Evolutionary conservation across 805 yeast species (phyloP).

Genomic region (Yarrowia yakushimensis): DNA sequence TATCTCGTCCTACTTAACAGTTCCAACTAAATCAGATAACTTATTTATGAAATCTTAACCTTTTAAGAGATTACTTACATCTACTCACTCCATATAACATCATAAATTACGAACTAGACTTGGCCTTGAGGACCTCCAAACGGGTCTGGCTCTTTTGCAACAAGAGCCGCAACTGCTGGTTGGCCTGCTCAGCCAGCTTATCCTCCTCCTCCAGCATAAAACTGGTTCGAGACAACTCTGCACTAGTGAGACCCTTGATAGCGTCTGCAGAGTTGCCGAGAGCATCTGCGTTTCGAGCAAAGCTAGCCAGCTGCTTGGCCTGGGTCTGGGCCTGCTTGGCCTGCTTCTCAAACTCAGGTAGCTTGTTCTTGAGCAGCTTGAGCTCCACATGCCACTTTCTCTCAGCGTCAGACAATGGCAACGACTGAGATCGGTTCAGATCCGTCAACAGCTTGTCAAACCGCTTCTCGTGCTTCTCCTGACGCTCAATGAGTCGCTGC

Average conservation of each 20-base stretch:
- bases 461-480: conserved; percentile 38
- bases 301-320: not conserved
- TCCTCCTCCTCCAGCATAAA: conserved; percentile 14
- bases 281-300: not conserved
- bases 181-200: not conserved
- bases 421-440: conserved; percentile 31
- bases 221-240: not conserved
- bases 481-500: conserved; percentile 35
- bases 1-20: too few species aligned
- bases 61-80: too few species aligned
- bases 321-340: conserved; percentile 29
- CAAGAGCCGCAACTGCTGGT: not conserved
- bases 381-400: conserved; percentile 48
- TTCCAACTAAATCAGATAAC: too few species aligned
- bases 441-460: conserved; percentile 34
- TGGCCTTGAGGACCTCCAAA: not conserved
- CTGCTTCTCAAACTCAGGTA: conserved; percentile 3
- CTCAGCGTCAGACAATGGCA: conserved; percentile 43
- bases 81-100: too few species aligned
- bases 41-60: too few species aligned
- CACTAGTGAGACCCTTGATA: not conserved
- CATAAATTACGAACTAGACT: not conserved
- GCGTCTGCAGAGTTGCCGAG: not conserved
- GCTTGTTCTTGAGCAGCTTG: conserved; percentile 34
- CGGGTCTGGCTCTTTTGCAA: not conserved